These are phyloP conservation scores for Metschnikowia shivogae DNA, from an alignment of 805 yeast genomes.

Conservation along the genomic window DNA sequence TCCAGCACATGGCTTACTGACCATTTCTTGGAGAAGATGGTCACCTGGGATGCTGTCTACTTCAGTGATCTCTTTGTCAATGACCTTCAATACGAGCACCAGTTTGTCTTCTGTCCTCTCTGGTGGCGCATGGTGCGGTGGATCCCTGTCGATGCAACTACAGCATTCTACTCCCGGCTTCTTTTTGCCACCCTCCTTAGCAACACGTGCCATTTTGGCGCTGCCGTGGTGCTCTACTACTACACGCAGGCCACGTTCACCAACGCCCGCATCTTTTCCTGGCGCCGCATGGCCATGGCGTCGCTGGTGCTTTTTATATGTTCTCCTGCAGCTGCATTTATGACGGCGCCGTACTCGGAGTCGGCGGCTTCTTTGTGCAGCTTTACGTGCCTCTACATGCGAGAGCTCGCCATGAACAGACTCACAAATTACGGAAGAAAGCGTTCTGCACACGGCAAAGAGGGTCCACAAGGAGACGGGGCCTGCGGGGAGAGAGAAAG, in stretches of 20 bases:
- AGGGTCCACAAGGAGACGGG: too few species aligned
- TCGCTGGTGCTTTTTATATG: constrained; percentile 44
- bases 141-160: constrained; percentile 5
- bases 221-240: constrained; percentile 46
- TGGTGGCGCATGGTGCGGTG: constrained; percentile 58
- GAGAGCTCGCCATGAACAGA: constrained; percentile 34
- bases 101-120: constrained; percentile 78
- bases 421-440: neutral
- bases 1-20: neutral
- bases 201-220: constrained; percentile 48
- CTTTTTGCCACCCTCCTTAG: constrained; percentile 41
- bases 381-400: constrained; percentile 50
- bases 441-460: neutral
- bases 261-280: constrained; percentile 18
- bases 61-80: constrained; percentile 54
- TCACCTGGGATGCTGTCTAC: constrained; percentile 86
- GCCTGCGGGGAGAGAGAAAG: too few species aligned
- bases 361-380: constrained; percentile 60
- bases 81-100: constrained; percentile 71
- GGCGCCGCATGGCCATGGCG: constrained; percentile 19
- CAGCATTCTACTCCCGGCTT: constrained; percentile 13
- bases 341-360: constrained; percentile 74
- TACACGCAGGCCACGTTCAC: constrained; percentile 37
- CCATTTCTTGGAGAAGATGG: constrained; percentile 46
- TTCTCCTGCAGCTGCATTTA: constrained; percentile 80